Base-by-base conservation (phyloP, 495 filamentous ascomycete species). In the Aspergillus mulundensis region DNA sequence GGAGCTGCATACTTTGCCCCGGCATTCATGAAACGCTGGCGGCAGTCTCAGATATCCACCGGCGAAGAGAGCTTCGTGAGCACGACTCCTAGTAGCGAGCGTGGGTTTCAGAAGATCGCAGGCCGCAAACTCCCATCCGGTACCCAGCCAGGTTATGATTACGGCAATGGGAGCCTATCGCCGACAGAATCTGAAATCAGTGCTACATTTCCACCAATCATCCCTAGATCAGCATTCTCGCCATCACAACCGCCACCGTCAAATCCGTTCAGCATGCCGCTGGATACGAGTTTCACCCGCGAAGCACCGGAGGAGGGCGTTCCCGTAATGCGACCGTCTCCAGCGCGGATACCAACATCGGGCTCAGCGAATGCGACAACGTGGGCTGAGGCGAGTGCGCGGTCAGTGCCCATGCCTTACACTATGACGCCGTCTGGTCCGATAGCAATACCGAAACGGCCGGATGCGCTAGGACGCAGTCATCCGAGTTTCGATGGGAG, bases 121-220 rank as follows among this genome's bases (percentile, higher is more conserved):
- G 88, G 88, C 32, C 77, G 83, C 50, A 90, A 90, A 60, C 71
- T 92, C n/a, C 77, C 81, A 5, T 84, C 88, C 15, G 87, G 32
- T 77, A 81, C 36, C 80, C 80, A 32, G 85, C 87, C 42, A 85
- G 87, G 18, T 84, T 90, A 44, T 66, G 87, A 87, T 3, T 90
- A 84, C 62, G 43, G 46, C 46, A 81, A 81, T 55, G 86, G 83
- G 50, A 66, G 69, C 7, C 39, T 71, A 3, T 40, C 38, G 4
- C 66, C 62, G 2, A 63, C 65, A 18, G 48, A 41, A 7, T 63
- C 60, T 2, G 68, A 71, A 44, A 53, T 60, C 2, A 66, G 63
- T 36, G 53, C 42, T 51, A 66, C 38, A 46, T 61, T 38, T 18
- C 63, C 53, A 1, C 62, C 70, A 7, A 60, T 65, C 3, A 59